Conservation (phyloP, 1,284 basidiomycete species). For the Cerrena zonata region DNA sequence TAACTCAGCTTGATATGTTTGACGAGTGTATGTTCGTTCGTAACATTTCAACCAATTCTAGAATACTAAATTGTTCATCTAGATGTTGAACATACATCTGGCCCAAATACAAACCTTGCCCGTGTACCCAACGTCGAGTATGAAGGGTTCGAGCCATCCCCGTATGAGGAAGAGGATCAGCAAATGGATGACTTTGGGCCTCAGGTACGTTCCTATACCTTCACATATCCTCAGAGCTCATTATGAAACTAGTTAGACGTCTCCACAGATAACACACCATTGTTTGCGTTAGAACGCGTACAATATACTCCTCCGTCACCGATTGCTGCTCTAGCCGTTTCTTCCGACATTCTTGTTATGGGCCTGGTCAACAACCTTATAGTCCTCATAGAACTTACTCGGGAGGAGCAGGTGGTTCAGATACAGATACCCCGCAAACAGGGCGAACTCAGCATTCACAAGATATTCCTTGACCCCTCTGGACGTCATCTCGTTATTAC, state of each 20-base stretch:
- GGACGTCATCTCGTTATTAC: conserved; percentile 86
- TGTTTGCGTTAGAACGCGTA: conserved; percentile 82
- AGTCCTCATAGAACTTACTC: conserved; percentile 79
- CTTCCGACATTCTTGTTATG: conserved; percentile 83
- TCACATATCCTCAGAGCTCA: background rate
- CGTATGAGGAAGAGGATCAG: conserved; percentile 47
- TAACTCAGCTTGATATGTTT: conserved; percentile 15
- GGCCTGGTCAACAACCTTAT: conserved; percentile 72
- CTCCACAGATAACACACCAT: conserved; percentile 36
- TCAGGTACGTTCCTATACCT: conserved; percentile 29
- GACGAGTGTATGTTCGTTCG: conserved; percentile 2
- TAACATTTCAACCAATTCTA: no score
- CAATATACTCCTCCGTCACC: conserved; percentile 84
- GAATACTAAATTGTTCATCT: no score
- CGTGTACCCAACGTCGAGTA: conserved; percentile 61
- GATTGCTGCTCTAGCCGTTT: conserved; percentile 74
- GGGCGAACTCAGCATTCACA: conserved; percentile 64
- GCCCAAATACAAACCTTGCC: conserved; percentile 37
- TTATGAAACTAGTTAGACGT: conserved; percentile 14
- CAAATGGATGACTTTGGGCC: conserved; percentile 33
- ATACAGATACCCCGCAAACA: conserved; percentile 71
- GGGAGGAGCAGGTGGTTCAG: conserved; percentile 74
- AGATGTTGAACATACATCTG: conserved; percentile 82
- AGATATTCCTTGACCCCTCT: conserved; percentile 86
- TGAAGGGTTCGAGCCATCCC: conserved; percentile 80